Evolutionary conservation across 2,329 filamentous ascomycete species (phyloP).

Genomic region (Chaetomium sp.): DNA sequence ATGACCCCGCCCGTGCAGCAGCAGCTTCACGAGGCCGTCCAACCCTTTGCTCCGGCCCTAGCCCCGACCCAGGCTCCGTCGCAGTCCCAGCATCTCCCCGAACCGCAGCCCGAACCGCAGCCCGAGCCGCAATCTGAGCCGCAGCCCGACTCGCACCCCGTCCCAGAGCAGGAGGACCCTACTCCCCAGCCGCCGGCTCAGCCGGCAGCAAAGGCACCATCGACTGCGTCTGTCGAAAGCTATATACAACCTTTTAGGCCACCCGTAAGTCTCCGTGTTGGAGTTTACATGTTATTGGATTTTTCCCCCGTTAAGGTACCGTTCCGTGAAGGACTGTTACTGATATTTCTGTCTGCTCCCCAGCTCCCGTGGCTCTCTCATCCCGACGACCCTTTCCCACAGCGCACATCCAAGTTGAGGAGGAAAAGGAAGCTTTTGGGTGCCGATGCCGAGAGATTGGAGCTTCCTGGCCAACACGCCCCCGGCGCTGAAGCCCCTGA

Average conservation of each 20-base stretch:
- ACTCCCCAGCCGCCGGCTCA: constrained; percentile 15
- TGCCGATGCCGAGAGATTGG: constrained; percentile 34
- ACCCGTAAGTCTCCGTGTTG: constrained; percentile 40
- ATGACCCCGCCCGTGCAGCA: constrained; percentile 44
- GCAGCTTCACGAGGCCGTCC: constrained; percentile 27
- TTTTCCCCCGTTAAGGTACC: neutral
- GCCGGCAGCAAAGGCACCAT: neutral
- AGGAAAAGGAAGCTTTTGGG: constrained; percentile 36
- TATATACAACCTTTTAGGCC: constrained; percentile 36
- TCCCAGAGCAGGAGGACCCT: constrained; percentile 6
- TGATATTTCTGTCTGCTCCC: constrained; percentile 43
- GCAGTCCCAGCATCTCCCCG: too few relatives aligned
- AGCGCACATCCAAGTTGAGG: constrained; percentile 34
- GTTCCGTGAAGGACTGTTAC: constrained; percentile 9
- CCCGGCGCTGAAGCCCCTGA: constrained; percentile 25
- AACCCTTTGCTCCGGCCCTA: neutral
- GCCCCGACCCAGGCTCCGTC: neutral
- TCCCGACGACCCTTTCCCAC: constrained; percentile 46
- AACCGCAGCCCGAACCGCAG: constrained; percentile 5
- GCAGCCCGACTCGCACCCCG: constrained; percentile 1
- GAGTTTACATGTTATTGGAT: neutral
- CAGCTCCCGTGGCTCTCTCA: constrained; percentile 54
- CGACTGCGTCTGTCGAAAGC: neutral
- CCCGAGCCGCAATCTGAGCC: constrained; percentile 3
- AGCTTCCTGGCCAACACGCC: constrained; percentile 31